A percentile compares a stretch with the other conserved stretches of the same genome.
Conservation (phyloP, 202 grass and related monocot species). For the Cymbopogon flexuosus region DNA sequence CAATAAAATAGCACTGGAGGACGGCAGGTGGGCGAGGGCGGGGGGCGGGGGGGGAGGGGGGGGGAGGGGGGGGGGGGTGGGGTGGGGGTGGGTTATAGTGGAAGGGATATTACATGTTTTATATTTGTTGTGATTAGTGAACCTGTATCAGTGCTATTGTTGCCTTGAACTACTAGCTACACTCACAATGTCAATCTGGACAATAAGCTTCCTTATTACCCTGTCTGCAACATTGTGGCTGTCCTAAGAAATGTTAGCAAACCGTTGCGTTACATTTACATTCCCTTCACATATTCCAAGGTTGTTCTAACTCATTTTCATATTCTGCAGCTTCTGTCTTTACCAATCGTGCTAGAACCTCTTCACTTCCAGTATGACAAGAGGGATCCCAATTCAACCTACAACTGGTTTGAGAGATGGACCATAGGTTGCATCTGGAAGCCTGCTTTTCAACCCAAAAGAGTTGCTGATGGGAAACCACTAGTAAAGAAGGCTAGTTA, state of each 20-base stretch:
- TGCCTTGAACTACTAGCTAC: not conserved
- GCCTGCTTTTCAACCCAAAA: conserved; percentile 53
- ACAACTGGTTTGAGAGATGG: conserved; percentile 83
- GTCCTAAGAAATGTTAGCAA: not conserved
- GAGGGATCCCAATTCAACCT: conserved; percentile 62
- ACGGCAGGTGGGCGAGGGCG: no score
- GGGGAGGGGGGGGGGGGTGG: no score
- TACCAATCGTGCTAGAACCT: conserved; percentile 36
- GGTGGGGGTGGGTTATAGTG: not conserved
- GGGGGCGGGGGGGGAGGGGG: no score
- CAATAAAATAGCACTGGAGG: no score
- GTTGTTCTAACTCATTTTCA: conserved; percentile 12
- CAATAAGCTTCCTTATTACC: not conserved
- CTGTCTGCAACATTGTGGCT: not conserved
- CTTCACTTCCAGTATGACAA: conserved; percentile 75
- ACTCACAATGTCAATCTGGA: not conserved
- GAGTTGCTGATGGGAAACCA: conserved; percentile 48
- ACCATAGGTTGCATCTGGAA: conserved; percentile 57
- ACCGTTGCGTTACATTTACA: not conserved
- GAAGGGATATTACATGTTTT: not conserved
- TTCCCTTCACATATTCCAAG: conserved; percentile 25
- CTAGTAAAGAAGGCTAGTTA: conserved; percentile 50
- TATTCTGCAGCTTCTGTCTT: conserved; percentile 65
- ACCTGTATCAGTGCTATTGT: not conserved
- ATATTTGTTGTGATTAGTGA: not conserved